phyloP scores from a whole-genome alignment of 352 stramenopile species.

The Pythium dissimile region DNA sequence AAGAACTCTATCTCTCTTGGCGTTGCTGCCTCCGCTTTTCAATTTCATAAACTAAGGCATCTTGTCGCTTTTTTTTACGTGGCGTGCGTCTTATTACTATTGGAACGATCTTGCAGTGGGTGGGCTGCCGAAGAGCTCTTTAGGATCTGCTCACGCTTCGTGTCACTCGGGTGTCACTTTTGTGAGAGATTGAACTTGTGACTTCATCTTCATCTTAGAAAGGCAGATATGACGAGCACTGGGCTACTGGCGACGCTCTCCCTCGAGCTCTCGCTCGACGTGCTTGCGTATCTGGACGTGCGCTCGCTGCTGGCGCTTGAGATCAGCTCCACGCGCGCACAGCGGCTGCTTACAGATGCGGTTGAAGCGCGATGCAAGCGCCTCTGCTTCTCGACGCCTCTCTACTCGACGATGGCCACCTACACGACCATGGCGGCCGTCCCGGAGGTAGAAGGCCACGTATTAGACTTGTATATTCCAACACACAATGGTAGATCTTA shows the following conservation, averaged over 20 bases:
- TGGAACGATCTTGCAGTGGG: too few species aligned
- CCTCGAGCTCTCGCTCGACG: slow-evolving; percentile 33
- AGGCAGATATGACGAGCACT: background rate
- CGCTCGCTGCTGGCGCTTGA: slow-evolving; percentile 42
- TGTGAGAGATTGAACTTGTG: background rate
- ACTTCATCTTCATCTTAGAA: background rate
- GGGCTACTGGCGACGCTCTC: slow-evolving; percentile 2
- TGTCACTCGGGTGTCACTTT: slow-evolving; percentile 8
- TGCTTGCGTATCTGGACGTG: slow-evolving; percentile 34
- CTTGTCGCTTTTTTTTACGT: too few species aligned
- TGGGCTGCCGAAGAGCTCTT: too few species aligned
- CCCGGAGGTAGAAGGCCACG: slow-evolving; percentile 27
- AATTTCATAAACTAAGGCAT: too few species aligned
- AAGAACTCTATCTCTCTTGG: too few species aligned
- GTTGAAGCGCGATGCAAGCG: slow-evolving; percentile 51
- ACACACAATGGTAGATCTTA: background rate
- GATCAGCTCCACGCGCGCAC: slow-evolving; percentile 13
- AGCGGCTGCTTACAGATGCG: background rate
- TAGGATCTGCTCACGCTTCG: too few species aligned
- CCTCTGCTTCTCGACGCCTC: slow-evolving; percentile 56
- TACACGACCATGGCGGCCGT: slow-evolving; percentile 61
- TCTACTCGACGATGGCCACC: slow-evolving; percentile 58
- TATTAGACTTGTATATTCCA: too few species aligned
- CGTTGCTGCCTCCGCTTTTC: too few species aligned
- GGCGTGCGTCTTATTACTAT: too few species aligned